Percentiles rank a stretch among this genome's conserved stretches.
These are phyloP conservation scores for Circinella minor DNA, from an alignment of 371 early-diverging fungal genomes.

Conservation along the genomic window DNA sequence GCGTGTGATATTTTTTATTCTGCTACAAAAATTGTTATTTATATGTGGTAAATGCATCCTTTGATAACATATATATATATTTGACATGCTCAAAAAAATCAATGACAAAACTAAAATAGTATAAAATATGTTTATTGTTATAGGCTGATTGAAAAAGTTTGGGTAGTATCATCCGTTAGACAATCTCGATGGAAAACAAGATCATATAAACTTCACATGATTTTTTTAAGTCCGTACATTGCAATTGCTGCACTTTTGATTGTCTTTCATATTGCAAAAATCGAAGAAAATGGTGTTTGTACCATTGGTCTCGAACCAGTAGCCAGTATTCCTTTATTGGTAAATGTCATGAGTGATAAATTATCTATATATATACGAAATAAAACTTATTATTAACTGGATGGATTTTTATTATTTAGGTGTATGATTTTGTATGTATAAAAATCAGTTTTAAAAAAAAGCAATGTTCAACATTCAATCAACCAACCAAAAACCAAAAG, in stretches of 20 bases:
- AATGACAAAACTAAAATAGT: too few species aligned
- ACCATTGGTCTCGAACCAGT: constrained; percentile 49
- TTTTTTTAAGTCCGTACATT: constrained; percentile 44
- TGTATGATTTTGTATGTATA: constrained; percentile 50
- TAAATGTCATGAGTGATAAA: constrained; percentile 16
- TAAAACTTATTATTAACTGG: background rate
- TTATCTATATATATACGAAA: too few species aligned
- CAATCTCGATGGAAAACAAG: constrained; percentile 33
- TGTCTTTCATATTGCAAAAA: constrained; percentile 42
- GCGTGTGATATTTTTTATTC: constrained; percentile 39
- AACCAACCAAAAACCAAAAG: too few species aligned
- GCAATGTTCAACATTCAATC: too few species aligned
- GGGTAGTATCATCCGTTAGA: constrained; percentile 40
- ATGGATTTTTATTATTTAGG: constrained; percentile 19
- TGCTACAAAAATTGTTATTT: constrained; percentile 37
- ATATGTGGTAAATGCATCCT: constrained; percentile 23
- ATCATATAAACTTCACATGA: constrained; percentile 46
- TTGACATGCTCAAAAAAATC: too few species aligned
- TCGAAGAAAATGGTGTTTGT: constrained; percentile 46
- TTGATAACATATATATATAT: too few species aligned
- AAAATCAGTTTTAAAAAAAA: background rate
- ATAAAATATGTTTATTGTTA: background rate
- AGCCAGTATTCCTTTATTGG: constrained; percentile 52
- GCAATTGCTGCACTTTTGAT: constrained; percentile 54
- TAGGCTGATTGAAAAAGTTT: constrained; percentile 39